phyloP scores from a whole-genome alignment of 148 eudicot genomes.

The Spergularia marina region DNA sequence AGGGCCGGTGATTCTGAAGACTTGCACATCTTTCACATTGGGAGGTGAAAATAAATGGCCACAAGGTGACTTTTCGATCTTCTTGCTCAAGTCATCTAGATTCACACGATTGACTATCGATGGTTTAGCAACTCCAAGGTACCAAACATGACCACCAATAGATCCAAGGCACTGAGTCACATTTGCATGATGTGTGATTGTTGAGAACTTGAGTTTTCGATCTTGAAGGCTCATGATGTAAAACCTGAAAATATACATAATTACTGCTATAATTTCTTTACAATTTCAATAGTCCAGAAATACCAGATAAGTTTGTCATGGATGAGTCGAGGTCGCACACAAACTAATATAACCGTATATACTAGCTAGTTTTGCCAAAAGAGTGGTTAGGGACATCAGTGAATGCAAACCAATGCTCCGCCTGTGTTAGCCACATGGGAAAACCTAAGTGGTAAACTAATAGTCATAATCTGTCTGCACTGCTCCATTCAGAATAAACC shows the following conservation, averaged over 20 bases:
- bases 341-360: no score
- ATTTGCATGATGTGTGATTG: conserved; percentile 78
- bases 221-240: conserved; percentile 75
- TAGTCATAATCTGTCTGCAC: no score
- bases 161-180: conserved; percentile 95
- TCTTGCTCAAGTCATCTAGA: conserved; percentile 29
- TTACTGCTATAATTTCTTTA: background rate
- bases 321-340: no score
- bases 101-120: conserved; percentile 51
- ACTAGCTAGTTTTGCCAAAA: no score
- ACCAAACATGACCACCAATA: conserved; percentile 75
- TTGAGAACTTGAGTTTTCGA: conserved; percentile 60
- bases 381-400: no score
- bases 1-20: conserved; percentile 62
- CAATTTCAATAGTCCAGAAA: background rate
- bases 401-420: no score
- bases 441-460: no score
- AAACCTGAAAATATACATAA: conserved; percentile 49
- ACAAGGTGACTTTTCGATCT: conserved; percentile 45
- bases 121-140: conserved; percentile 85
- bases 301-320: background rate
- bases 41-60: conserved; percentile 86
- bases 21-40: conserved; percentile 56
- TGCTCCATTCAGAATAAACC: background rate
- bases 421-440: no score